These are phyloP conservation scores for Penicillium samsonianum DNA, from an alignment of 495 filamentous ascomycete species.

Conservation along the genomic window DNA sequence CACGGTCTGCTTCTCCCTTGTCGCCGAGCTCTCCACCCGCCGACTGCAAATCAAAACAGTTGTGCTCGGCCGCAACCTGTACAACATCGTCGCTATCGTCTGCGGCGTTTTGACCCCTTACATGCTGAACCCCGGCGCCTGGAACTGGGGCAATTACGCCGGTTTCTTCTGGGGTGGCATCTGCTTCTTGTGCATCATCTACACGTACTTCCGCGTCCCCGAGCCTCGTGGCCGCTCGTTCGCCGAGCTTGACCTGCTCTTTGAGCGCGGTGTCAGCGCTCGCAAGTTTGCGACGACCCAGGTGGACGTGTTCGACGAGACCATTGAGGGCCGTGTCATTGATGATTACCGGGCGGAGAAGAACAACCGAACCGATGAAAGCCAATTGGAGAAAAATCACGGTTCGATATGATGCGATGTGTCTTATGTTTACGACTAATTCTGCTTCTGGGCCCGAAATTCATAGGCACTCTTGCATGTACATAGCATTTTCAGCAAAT, in stretches of 20 bases:
- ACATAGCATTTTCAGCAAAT: conserved; percentile 5
- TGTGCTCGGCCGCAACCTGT: conserved; percentile 67
- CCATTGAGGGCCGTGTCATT: conserved; percentile 52
- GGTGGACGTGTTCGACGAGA: conserved; percentile 68
- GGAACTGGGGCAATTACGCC: conserved; percentile 76
- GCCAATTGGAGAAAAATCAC: conserved; percentile 34
- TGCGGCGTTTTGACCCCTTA: conserved; percentile 71
- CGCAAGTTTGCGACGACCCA: conserved; percentile 66
- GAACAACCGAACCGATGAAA: conserved; percentile 28
- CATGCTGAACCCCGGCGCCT: conserved; percentile 72
- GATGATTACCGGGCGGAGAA: conserved; percentile 46
- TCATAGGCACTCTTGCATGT: not conserved
- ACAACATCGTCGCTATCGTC: conserved; percentile 71
- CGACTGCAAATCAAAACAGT: conserved; percentile 78
- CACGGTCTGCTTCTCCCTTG: conserved; percentile 76
- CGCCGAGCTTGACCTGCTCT: conserved; percentile 73
- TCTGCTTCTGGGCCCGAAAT: not conserved
- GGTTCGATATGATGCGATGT: conserved; percentile 25
- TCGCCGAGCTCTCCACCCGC: conserved; percentile 71
- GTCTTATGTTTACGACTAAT: conserved; percentile 19
- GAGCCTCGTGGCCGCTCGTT: conserved; percentile 71
- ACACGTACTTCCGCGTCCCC: conserved; percentile 74
- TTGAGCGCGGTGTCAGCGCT: conserved; percentile 64
- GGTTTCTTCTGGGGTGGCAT: conserved; percentile 82
- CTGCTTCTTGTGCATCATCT: conserved; percentile 72